Percentiles rank a stretch among this genome's conserved stretches.
Evolutionary conservation across 139 green algal species (phyloP).

Genomic region (Auxenochlorella protothecoides): DNA sequence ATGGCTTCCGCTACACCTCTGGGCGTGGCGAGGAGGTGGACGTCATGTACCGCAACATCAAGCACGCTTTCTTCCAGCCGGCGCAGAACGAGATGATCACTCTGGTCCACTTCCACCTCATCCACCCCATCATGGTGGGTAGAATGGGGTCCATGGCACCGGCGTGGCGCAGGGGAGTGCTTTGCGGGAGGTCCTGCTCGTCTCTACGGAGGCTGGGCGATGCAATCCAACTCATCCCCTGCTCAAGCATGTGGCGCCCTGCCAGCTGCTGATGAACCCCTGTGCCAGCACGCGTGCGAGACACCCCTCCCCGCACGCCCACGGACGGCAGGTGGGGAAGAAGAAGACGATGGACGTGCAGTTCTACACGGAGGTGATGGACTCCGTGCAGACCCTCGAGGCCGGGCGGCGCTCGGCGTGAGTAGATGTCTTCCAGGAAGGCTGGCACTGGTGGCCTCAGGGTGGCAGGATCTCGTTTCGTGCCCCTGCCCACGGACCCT

Average conservation of each 20-base stretch:
- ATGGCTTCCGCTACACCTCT: slow-evolving; percentile 91
- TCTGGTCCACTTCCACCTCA: slow-evolving; percentile 96
- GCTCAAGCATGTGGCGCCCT: no score
- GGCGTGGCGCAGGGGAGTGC: no score
- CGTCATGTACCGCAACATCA: slow-evolving; percentile 96
- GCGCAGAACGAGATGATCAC: slow-evolving; percentile 92
- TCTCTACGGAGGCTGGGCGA: no score
- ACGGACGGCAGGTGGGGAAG: slow-evolving; percentile 50
- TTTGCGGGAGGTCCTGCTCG: no score
- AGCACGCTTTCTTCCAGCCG: slow-evolving; percentile 94
- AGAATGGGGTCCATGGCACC: no score
- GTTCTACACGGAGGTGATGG: slow-evolving; percentile 94
- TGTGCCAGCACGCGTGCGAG: no score
- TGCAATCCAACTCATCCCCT: no score
- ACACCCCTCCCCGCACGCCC: no score
- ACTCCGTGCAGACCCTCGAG: slow-evolving; percentile 88
- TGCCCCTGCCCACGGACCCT: no score
- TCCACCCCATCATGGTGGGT: slow-evolving; percentile 95
- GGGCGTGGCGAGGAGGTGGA: slow-evolving; percentile 81
- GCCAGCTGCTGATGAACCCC: no score
- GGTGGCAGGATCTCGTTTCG: no score
- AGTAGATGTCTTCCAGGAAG: not conserved
- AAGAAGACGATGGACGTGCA: slow-evolving; percentile 98
- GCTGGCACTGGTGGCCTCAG: no score
- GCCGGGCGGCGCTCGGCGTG: slow-evolving; percentile 48